Conservation (phyloP, 1,139 yeast genomes). For the Suhomyces chickasaworum region DNA sequence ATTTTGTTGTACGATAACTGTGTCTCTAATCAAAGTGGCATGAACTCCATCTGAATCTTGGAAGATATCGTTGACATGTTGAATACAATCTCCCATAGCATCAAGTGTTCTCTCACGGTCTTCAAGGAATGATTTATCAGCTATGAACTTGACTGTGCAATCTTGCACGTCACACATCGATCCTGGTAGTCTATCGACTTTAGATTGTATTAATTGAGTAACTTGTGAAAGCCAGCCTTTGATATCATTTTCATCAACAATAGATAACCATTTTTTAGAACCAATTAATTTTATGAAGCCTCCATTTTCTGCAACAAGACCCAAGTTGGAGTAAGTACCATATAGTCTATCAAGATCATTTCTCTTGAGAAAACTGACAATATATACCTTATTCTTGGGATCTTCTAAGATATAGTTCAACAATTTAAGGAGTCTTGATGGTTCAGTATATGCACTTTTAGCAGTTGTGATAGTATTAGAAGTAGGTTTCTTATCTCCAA, state of each 20-base stretch:
- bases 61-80: constrained; percentile 79
- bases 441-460: constrained; percentile 39
- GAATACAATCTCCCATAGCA: constrained; percentile 81
- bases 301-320: constrained; percentile 89
- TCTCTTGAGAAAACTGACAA: constrained; percentile 66
- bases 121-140: constrained; percentile 60
- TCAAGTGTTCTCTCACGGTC: constrained; percentile 67
- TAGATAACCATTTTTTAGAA: constrained; percentile 62
- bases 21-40: constrained; percentile 71
- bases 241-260: constrained; percentile 55
- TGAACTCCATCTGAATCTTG: constrained; percentile 58
- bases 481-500: constrained; percentile 18
- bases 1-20: constrained; percentile 66
- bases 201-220: constrained; percentile 59
- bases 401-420: constrained; percentile 51
- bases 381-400: constrained; percentile 65
- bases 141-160: constrained; percentile 72
- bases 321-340: constrained; percentile 67
- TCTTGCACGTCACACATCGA: constrained; percentile 73
- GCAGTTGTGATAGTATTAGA: constrained; percentile 20
- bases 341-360: constrained; percentile 67
- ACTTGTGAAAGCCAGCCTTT: constrained; percentile 65
- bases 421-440: constrained; percentile 52
- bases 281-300: constrained; percentile 65
- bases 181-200: constrained; percentile 80